Conservation (phyloP, 257 asterid species). For the Solanum peruvianum region DNA sequence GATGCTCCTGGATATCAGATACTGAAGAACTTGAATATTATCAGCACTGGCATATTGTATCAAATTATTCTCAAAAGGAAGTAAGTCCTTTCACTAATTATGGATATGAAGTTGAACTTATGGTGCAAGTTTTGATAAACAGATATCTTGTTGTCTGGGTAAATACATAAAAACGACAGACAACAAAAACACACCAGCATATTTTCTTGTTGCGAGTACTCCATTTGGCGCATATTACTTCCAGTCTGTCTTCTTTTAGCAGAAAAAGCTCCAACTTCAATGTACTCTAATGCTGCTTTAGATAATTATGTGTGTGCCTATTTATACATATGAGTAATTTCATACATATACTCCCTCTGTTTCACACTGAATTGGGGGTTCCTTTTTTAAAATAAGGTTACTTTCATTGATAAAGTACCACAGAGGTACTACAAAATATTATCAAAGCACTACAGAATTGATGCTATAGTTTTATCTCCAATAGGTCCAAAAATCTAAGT, state of each 20-base stretch:
- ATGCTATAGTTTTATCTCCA: not conserved
- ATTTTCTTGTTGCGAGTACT: not conserved
- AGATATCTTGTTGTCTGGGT: not conserved
- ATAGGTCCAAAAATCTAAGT: not conserved
- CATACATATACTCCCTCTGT: not conserved
- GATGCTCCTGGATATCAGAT: constrained; percentile 99
- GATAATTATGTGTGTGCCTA: not conserved
- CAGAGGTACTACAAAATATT: not conserved
- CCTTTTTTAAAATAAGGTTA: not conserved
- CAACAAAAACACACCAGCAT: not conserved
- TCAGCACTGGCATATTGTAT: constrained; percentile 90
- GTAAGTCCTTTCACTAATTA: constrained; percentile 35
- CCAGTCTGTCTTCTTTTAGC: not conserved
- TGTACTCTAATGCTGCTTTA: not conserved
- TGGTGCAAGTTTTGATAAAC: not conserved
- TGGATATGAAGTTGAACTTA: not conserved
- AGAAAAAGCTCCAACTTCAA: not conserved
- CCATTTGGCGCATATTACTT: not conserved
- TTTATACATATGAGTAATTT: not conserved
- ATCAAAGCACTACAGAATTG: not conserved
- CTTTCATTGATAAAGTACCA: not conserved
- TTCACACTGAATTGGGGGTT: not conserved
- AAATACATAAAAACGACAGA: not conserved
- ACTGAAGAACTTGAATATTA: constrained; percentile 87
- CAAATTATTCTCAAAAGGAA: constrained; percentile 85